Conservation (phyloP, 495 filamentous ascomycete species). For the Saxophila tyrrhenica region DNA sequence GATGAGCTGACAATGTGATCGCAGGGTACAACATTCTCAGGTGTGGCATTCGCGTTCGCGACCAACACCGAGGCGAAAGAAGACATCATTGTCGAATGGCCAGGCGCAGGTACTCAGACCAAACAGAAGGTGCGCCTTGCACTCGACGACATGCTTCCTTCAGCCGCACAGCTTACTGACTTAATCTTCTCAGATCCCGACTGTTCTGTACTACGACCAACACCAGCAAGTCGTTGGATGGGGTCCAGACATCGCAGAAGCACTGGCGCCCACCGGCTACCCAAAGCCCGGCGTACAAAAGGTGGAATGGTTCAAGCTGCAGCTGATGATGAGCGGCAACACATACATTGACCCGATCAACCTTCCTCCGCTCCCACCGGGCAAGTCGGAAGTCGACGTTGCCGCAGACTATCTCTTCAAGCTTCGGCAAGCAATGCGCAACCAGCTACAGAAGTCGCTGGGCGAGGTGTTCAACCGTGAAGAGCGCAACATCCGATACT, state of each 20-base stretch:
- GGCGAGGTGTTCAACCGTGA: conserved; percentile 67
- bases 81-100: conserved; percentile 71
- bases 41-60: conserved; percentile 64
- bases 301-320: conserved; percentile 71
- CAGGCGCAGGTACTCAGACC: conserved; percentile 61
- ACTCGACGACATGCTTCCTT: neutral
- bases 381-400: conserved; percentile 68
- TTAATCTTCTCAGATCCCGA: conserved; percentile 46
- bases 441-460: conserved; percentile 62
- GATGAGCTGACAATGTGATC: conserved; percentile 1
- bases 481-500: conserved; percentile 64
- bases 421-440: conserved; percentile 61
- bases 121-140: conserved; percentile 56
- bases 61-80: conserved; percentile 68
- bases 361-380: conserved; percentile 60
- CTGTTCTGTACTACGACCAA: conserved; percentile 64
- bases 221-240: conserved; percentile 68
- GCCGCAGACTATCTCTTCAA: conserved; percentile 69
- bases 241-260: conserved; percentile 67
- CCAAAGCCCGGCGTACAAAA: conserved; percentile 67
- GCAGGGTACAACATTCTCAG: conserved; percentile 65
- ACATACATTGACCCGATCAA: conserved; percentile 73
- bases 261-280: conserved; percentile 60
- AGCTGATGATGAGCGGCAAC: conserved; percentile 67
- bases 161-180: conserved; percentile 1